Evolutionary conservation across 768 basidiomycete species (phyloP).

Genomic region (Austroboletus festivus): DNA sequence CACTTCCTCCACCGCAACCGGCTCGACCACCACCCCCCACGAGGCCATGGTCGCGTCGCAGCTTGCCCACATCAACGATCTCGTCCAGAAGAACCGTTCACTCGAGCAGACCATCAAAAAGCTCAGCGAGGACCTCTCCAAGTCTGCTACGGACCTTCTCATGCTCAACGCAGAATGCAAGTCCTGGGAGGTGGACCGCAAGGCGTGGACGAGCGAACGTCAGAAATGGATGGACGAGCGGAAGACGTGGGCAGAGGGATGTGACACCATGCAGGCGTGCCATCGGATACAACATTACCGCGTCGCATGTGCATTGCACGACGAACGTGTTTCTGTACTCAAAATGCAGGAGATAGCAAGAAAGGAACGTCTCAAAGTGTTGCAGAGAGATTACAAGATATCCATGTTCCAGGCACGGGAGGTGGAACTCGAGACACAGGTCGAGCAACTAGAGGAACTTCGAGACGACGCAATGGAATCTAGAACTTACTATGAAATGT

Average conservation of each 20-base stretch:
- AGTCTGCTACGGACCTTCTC: conserved; percentile 25
- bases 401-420: conserved; percentile 66
- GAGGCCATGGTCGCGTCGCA: conserved; percentile 57
- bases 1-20: conserved; percentile 27
- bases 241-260: conserved; percentile 57
- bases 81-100: conserved; percentile 64
- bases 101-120: conserved; percentile 60
- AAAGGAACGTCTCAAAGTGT: conserved; percentile 53
- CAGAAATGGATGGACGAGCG: conserved; percentile 53
- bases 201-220: conserved; percentile 19
- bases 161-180: conserved; percentile 41
- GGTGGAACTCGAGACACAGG: conserved; percentile 51
- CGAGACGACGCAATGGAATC: conserved; percentile 28
- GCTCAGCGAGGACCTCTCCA: conserved; percentile 48
- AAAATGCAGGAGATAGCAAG: conserved; percentile 53
- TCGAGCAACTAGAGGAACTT: conserved; percentile 52
- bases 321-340: conserved; percentile 47
- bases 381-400: conserved; percentile 66
- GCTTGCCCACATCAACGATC: conserved; percentile 68
- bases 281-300: conserved; percentile 66
- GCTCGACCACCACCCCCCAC: conserved; percentile 32
- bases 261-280: conserved; percentile 57
- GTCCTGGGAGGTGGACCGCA: conserved; percentile 27
- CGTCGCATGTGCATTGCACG: conserved; percentile 51
- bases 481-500: conserved; percentile 24